These are phyloP conservation scores for Solanum virginianum DNA, from an alignment of 257 asterid species.

Conservation along the genomic window DNA sequence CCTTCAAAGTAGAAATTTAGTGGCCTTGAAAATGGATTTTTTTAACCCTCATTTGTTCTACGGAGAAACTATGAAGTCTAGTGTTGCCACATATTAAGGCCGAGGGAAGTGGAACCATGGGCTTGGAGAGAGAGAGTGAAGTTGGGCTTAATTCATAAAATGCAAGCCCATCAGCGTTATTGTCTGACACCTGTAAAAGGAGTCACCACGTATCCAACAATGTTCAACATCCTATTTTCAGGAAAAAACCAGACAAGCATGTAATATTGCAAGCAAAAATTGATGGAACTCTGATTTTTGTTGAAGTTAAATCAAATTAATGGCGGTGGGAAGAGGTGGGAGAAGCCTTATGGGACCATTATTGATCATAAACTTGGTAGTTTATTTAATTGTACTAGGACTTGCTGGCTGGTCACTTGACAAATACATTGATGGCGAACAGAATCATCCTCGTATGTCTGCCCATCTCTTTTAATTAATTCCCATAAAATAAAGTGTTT, in stretches of 20 bases:
- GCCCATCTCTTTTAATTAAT: not conserved
- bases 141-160: not conserved
- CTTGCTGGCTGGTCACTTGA: constrained; percentile 70
- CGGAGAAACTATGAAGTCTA: no score
- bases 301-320: not conserved
- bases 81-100: not conserved
- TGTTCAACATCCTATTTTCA: not conserved
- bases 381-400: constrained; percentile 38
- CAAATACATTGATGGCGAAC: constrained; percentile 79
- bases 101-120: not conserved
- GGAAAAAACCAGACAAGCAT: not conserved
- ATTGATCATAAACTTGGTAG: constrained; percentile 52
- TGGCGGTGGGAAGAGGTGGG: constrained; percentile 51
- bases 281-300: not conserved
- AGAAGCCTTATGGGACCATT: constrained; percentile 51
- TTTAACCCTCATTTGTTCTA: no score
- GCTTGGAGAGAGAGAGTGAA: not conserved
- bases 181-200: constrained; percentile 11
- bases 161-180: not conserved
- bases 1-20: no score
- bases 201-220: constrained; percentile 15
- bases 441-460: constrained; percentile 53
- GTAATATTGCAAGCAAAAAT: not conserved
- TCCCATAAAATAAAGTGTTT: not conserved
- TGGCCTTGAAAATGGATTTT: no score